Conservation (phyloP, 306 rosid genomes). For the Cicer chorassanicum region DNA sequence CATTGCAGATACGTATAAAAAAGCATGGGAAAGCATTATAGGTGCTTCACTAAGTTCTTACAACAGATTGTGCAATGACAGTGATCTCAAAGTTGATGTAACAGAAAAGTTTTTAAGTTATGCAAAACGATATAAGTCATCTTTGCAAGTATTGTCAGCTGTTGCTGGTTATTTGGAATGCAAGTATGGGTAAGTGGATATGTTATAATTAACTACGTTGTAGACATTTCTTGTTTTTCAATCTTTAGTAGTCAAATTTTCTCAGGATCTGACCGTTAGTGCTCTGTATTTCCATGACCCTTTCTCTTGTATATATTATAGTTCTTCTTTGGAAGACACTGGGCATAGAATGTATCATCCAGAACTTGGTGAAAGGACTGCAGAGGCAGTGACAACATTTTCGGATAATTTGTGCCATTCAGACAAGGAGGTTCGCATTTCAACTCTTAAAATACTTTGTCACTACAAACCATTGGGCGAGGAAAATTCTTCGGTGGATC, state of each 20-base stretch:
- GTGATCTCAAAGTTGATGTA: constrained; percentile 48
- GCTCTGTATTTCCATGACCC: constrained; percentile 30
- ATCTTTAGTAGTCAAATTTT: constrained; percentile 20
- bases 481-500: constrained; percentile 53
- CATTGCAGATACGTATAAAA: constrained; percentile 52
- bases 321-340: constrained; percentile 58
- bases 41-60: constrained; percentile 70
- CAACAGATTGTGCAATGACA: constrained; percentile 46
- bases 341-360: constrained; percentile 54
- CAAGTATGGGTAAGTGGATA: constrained; percentile 65
- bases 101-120: constrained; percentile 58
- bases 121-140: constrained; percentile 70
- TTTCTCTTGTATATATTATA: constrained; percentile 45
- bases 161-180: constrained; percentile 82
- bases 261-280: not conserved
- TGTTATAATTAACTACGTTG: constrained; percentile 19
- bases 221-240: constrained; percentile 13
- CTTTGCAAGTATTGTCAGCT: constrained; percentile 68
- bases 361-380: constrained; percentile 55
- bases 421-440: constrained; percentile 69
- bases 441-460: constrained; percentile 77
- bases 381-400: constrained; percentile 58
- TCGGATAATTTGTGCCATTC: constrained; percentile 70
- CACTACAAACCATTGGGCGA: constrained; percentile 56
- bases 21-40: constrained; percentile 67